Conservation (phyloP, 345 rosid species). For the Kernera saxatilis region DNA sequence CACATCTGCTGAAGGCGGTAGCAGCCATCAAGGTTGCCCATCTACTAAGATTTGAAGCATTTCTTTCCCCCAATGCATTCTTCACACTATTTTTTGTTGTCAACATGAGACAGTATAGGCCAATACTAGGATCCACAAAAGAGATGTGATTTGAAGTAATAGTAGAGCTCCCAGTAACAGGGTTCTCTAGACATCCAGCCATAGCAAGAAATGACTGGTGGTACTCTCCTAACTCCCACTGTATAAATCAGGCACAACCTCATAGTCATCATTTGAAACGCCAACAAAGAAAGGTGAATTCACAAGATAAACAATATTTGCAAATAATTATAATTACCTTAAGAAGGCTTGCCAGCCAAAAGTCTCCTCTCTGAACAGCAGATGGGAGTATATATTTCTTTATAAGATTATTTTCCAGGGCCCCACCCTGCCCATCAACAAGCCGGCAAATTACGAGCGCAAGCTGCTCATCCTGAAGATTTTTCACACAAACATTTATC, state of each 20-base stretch:
- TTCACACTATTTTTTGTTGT: constrained; percentile 52
- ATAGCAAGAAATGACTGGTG: constrained; percentile 58
- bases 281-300: constrained; percentile 1
- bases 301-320: neutral
- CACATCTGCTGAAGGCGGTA: constrained; percentile 73
- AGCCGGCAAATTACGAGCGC: constrained; percentile 85
- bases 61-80: constrained; percentile 68
- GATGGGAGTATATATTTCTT: constrained; percentile 68
- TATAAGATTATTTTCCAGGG: constrained; percentile 57
- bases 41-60: constrained; percentile 55
- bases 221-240: constrained; percentile 87
- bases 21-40: constrained; percentile 77
- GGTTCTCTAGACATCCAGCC: constrained; percentile 46
- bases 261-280: constrained; percentile 4
- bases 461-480: constrained; percentile 89
- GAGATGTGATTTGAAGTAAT: constrained; percentile 53
- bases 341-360: constrained; percentile 80
- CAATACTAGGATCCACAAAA: constrained; percentile 76
- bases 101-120: constrained; percentile 58
- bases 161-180: constrained; percentile 30
- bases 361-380: constrained; percentile 64
- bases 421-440: constrained; percentile 73
- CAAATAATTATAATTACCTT: constrained; percentile 48
- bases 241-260: constrained; percentile 36
- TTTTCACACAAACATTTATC: constrained; percentile 72